Conservation (phyloP, 768 basidiomycete genomes). For the Brasilioporus rufonigricans region DNA sequence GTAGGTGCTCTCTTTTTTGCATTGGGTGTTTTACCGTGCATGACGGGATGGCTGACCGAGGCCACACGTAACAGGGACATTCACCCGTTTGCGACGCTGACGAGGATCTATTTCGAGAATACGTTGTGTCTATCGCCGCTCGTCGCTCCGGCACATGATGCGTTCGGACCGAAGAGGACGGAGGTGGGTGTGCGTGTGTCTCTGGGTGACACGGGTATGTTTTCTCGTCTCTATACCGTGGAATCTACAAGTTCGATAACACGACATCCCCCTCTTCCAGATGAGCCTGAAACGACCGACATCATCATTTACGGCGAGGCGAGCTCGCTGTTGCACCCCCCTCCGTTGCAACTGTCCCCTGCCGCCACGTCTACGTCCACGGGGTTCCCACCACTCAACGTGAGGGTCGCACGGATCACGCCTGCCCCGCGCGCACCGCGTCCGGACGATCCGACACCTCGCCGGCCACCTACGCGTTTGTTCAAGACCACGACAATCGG, state of each 20-base stretch:
- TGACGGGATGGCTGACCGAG: no score
- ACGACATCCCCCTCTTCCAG: no score
- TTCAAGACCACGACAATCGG: slow-evolving; percentile 8
- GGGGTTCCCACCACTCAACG: slow-evolving; percentile 26
- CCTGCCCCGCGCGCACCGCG: slow-evolving; percentile 47
- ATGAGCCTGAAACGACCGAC: slow-evolving; percentile 67
- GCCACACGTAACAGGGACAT: slow-evolving; percentile 74
- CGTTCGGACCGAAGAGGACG: slow-evolving; percentile 33
- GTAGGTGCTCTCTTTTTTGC: slow-evolving; percentile 28
- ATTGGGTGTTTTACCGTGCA: no score
- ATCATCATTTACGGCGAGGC: slow-evolving; percentile 55
- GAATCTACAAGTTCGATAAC: no score
- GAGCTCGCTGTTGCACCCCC: slow-evolving; percentile 9
- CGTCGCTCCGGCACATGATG: slow-evolving; percentile 18
- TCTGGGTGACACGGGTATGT: slow-evolving; percentile 62
- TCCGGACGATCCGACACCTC: slow-evolving; percentile 79
- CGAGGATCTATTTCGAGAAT: slow-evolving; percentile 69
- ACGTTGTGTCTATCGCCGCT: slow-evolving; percentile 53
- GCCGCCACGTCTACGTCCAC: slow-evolving; percentile 19
- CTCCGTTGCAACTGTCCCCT: slow-evolving; percentile 7
- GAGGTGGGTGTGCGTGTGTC: slow-evolving; percentile 64
- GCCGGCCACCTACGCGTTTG: slow-evolving; percentile 51
- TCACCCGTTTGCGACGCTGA: slow-evolving; percentile 61
- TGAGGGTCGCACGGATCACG: slow-evolving; percentile 59
- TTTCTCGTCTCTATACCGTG: background rate